These are phyloP conservation scores for Umbelopsis sp. DNA, from an alignment of 192 early-diverging fungal species.

Conservation along the genomic window DNA sequence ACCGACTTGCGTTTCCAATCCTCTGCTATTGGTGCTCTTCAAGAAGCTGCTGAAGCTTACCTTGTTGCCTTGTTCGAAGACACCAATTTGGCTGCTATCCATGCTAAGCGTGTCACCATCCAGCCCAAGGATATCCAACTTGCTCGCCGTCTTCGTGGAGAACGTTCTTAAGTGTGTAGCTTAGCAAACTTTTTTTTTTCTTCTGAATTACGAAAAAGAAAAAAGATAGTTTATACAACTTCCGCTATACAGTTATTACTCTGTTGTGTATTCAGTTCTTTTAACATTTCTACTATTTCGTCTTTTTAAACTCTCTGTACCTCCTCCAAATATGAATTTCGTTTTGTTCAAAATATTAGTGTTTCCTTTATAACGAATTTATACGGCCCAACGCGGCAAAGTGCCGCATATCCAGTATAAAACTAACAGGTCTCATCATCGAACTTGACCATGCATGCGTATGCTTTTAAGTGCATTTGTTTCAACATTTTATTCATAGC, in stretches of 20 bases:
- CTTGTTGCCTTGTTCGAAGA: slow-evolving; percentile 92
- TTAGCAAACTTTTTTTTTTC: slow-evolving; percentile 1
- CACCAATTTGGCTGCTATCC: slow-evolving; percentile 97
- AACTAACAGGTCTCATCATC: no score
- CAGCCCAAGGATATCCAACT: slow-evolving; percentile 99
- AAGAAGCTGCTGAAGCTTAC: slow-evolving; percentile 97
- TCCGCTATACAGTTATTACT: background rate
- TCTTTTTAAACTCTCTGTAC: background rate
- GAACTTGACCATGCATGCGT: no score
- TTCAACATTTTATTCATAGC: no score
- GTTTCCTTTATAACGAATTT: background rate
- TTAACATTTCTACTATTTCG: background rate
- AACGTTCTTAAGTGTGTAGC: slow-evolving; percentile 67
- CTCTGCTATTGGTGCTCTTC: slow-evolving; percentile 97
- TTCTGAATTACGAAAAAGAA: background rate
- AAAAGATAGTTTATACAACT: background rate
- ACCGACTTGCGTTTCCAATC: slow-evolving; percentile 99
- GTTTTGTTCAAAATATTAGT: slow-evolving; percentile 11
- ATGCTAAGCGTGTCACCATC: slow-evolving; percentile 99
- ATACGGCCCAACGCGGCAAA: no score
- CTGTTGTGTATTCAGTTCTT: background rate
- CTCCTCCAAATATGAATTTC: slow-evolving; percentile 17
- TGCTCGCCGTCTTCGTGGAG: slow-evolving; percentile 93
- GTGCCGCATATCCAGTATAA: no score
- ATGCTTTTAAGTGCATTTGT: no score